A percentile compares a stretch with the other conserved stretches of the same genome.
Conservation (phyloP, 129 eudicot genomes). For the Arctium minus region DNA sequence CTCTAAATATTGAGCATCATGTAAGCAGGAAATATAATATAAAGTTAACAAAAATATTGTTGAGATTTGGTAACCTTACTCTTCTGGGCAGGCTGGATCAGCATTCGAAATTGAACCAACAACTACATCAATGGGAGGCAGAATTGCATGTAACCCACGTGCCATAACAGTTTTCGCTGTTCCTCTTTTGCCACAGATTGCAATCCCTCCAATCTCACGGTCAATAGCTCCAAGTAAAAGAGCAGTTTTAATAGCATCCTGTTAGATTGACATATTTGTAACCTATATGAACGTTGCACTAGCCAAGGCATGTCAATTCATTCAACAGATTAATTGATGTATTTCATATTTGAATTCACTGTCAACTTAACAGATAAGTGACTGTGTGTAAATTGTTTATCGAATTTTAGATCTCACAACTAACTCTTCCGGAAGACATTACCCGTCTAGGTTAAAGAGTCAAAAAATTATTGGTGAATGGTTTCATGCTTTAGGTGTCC, state of each 20-base stretch:
- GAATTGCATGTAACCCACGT: constrained; percentile 93
- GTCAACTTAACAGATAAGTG: not conserved
- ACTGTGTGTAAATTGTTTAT: no score
- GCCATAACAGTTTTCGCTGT: constrained; percentile 98
- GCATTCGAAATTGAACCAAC: constrained; percentile 92
- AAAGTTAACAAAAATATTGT: not conserved
- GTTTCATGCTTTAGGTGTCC: not conserved
- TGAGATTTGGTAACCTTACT: constrained; percentile 58
- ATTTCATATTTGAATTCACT: not conserved
- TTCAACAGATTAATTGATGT: not conserved
- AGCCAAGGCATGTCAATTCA: not conserved
- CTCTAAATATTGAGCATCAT: not conserved
- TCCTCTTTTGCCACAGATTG: constrained; percentile 93
- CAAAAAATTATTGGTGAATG: not conserved
- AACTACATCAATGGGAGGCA: constrained; percentile 95
- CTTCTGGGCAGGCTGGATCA: constrained; percentile 88
- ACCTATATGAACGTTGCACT: constrained; percentile 3
- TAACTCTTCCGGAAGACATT: not conserved
- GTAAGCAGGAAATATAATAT: not conserved
- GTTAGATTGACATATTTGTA: constrained; percentile 19
- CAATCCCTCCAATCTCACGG: constrained; percentile 94
- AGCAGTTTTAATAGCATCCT: constrained; percentile 99
- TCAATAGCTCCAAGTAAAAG: constrained; percentile 95
- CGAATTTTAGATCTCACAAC: not conserved
- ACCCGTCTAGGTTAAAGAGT: not conserved